A percentile compares a stretch with the other conserved stretches of the same genome.
These are phyloP conservation scores for Boechera divaricarpa DNA, from an alignment of 345 rosid genomes.

Conservation along the genomic window DNA sequence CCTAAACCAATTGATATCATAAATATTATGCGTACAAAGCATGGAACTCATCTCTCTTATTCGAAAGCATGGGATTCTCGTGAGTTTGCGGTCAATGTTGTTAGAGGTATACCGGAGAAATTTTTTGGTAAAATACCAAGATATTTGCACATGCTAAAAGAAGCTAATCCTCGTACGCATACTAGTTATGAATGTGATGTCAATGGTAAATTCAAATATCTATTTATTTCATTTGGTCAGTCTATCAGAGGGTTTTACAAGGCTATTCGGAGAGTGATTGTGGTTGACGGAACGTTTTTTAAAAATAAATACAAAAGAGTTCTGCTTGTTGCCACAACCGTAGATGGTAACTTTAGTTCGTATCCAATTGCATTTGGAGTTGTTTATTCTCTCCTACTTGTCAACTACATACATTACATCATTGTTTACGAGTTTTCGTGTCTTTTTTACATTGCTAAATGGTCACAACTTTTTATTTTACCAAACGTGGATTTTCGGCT, in stretches of 20 bases:
- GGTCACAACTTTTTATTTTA: too few relatives aligned
- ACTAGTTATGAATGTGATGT: not conserved
- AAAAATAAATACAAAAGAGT: not conserved
- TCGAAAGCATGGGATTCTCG: not conserved
- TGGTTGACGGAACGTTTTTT: not conserved
- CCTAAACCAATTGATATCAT: not conserved
- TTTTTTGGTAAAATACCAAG: not conserved
- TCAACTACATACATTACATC: too few relatives aligned
- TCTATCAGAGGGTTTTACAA: not conserved
- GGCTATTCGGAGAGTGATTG: not conserved
- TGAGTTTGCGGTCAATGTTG: not conserved
- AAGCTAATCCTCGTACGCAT: conserved; percentile 5
- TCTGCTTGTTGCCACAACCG: not conserved
- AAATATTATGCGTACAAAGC: not conserved
- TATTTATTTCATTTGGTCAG: not conserved
- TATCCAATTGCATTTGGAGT: not conserved
- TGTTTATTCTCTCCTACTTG: not conserved
- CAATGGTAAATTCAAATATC: not conserved
- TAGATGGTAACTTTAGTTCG: not conserved
- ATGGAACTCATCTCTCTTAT: not conserved
- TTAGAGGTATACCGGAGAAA: not conserved
- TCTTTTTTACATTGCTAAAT: too few relatives aligned
- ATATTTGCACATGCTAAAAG: conserved; percentile 1
- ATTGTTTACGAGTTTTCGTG: too few relatives aligned
- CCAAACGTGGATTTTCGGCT: too few relatives aligned